Percentiles rank a stretch among this genome's conserved stretches.
Conservation (phyloP, 805 yeast species). For the Komagataella pseudopastoris region DNA sequence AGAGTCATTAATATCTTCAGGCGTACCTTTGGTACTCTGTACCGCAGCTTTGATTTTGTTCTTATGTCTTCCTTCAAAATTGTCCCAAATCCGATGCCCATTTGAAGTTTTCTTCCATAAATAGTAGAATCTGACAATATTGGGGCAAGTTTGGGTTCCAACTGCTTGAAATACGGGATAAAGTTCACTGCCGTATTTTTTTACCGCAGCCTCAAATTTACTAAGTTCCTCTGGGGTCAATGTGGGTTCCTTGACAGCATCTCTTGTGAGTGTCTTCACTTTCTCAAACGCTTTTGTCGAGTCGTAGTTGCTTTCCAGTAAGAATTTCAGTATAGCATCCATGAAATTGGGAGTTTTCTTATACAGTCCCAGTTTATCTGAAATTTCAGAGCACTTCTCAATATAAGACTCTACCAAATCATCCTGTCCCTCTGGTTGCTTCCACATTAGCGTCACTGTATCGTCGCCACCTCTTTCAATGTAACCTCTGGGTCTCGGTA, state of each 20-base stretch:
- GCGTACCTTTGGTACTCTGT: constrained; percentile 9
- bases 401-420: constrained; percentile 42
- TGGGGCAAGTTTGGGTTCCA: constrained; percentile 57
- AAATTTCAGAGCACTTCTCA: constrained; percentile 38
- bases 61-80: constrained; percentile 55
- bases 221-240: constrained; percentile 48
- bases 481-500: constrained; percentile 68
- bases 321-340: constrained; percentile 52
- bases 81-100: constrained; percentile 76
- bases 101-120: constrained; percentile 79
- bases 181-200: constrained; percentile 63
- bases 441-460: constrained; percentile 59
- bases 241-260: constrained; percentile 63
- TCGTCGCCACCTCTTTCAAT: constrained; percentile 73
- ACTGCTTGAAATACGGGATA: constrained; percentile 62
- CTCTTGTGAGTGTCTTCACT: constrained; percentile 37
- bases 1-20: constrained; percentile 31
- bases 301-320: constrained; percentile 40
- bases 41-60: constrained; percentile 33
- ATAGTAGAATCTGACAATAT: constrained; percentile 79
- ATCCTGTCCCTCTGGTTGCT: constrained; percentile 18
- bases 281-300: constrained; percentile 29
- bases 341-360: constrained; percentile 70
- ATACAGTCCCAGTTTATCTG: constrained; percentile 37
- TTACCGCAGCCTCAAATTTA: constrained; percentile 65